These are phyloP conservation scores for Flaveria brownii DNA, from an alignment of 129 eudicot species.

Conservation along the genomic window DNA sequence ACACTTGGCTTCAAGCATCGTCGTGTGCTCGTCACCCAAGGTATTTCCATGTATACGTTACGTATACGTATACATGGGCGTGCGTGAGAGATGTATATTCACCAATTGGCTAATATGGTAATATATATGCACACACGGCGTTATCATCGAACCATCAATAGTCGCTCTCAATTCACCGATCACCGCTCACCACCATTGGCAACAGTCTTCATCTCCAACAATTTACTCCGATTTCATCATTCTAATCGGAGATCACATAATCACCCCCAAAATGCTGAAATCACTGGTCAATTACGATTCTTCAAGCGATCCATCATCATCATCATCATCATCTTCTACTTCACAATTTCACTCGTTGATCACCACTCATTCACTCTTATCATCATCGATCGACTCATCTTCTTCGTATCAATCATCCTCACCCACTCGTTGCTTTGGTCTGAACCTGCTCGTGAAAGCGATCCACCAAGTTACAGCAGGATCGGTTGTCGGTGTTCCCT, in stretches of 20 bases:
- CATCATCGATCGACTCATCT: conserved; percentile 27
- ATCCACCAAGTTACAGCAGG: conserved; percentile 61
- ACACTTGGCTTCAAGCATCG: no score
- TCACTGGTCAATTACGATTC: conserved; percentile 4
- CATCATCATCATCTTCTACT: conserved; percentile 25
- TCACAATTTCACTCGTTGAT: conserved; percentile 36
- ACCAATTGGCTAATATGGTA: neutral
- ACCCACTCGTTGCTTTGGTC: conserved; percentile 53
- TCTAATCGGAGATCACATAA: conserved; percentile 10
- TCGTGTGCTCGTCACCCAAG: no score
- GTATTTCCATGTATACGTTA: neutral
- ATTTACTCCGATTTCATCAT: conserved; percentile 8
- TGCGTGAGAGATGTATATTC: neutral
- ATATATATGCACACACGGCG: conserved; percentile 13
- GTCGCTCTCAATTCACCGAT: conserved; percentile 32
- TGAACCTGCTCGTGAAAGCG: conserved; percentile 77
- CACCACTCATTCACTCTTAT: conserved; percentile 30
- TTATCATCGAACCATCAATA: conserved; percentile 29
- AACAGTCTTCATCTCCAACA: conserved; percentile 3
- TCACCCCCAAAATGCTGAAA: conserved; percentile 28
- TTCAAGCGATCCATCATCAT: neutral
- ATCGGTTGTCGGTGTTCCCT: conserved; percentile 61
- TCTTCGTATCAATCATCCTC: conserved; percentile 25
- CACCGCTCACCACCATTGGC: conserved; percentile 13
- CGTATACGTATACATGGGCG: neutral